Evolutionary conservation across 2,329 filamentous ascomycete species (phyloP).

Genomic region (Colletotrichum eremochloae): DNA sequence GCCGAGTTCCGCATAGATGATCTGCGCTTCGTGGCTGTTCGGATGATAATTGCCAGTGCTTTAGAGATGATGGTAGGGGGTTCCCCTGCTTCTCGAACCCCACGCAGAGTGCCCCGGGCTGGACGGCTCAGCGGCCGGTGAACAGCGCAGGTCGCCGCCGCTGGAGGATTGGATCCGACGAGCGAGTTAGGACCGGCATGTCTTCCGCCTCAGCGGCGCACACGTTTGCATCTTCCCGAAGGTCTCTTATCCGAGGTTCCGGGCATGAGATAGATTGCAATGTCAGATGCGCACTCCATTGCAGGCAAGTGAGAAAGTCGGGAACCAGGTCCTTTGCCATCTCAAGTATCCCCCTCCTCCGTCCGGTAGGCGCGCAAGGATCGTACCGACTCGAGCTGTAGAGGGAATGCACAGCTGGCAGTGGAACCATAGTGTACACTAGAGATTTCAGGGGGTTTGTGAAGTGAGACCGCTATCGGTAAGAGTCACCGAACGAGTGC

Average conservation of each 20-base stretch:
- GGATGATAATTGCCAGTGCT: slow-evolving; percentile 23
- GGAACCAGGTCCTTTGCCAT: not conserved
- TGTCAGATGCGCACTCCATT: not conserved
- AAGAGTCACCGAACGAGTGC: not conserved
- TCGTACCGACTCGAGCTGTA: slow-evolving; percentile 6
- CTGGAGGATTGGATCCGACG: slow-evolving; percentile 21
- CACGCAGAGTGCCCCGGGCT: not conserved
- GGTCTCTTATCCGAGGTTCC: not conserved
- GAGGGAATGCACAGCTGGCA: not conserved
- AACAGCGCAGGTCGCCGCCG: not conserved
- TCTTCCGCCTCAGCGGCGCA: not conserved
- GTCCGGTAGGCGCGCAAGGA: not conserved
- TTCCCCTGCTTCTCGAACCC: slow-evolving; percentile 16
- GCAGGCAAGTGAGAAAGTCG: not conserved
- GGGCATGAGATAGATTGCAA: slow-evolving; percentile 6
- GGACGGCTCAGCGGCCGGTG: not conserved
- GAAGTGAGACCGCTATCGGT: not conserved
- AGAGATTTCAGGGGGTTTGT: not conserved
- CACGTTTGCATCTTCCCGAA: not conserved
- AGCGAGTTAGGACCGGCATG: not conserved
- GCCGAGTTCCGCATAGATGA: slow-evolving; percentile 33
- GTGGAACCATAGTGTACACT: not conserved
- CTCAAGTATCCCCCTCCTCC: not conserved
- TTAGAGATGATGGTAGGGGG: not conserved
- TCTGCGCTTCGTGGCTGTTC: slow-evolving; percentile 26